A percentile compares a stretch with the other conserved stretches of the same genome.
Evolutionary conservation across 2,329 filamentous ascomycete genomes (phyloP).

Genomic region (Mycosphaerelloides madeirae): DNA sequence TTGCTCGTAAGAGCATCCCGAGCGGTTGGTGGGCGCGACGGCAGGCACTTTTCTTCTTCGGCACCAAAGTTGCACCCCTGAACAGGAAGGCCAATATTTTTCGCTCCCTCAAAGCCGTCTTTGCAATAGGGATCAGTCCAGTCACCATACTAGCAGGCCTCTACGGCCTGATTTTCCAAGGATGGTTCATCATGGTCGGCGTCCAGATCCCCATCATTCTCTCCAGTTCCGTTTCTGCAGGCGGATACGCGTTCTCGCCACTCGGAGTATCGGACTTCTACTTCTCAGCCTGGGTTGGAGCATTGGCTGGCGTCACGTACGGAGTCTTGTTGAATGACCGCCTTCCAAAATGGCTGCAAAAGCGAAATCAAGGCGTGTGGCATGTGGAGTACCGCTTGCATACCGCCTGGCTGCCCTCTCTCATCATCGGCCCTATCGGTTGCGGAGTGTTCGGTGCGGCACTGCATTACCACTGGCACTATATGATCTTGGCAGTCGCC

Average conservation of each 20-base stretch:
- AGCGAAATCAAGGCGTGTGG: slow-evolving; percentile 3
- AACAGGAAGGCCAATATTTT: slow-evolving; percentile 1
- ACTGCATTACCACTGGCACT: slow-evolving; percentile 7
- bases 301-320: slow-evolving; percentile 1
- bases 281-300: slow-evolving; percentile 5
- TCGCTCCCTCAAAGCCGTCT: background rate
- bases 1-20: background rate
- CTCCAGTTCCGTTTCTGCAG: background rate
- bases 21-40: background rate
- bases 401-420: slow-evolving; percentile 2
- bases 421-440: slow-evolving; percentile 3
- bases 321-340: slow-evolving; percentile 4
- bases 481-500: slow-evolving; percentile 5
- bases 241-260: slow-evolving; percentile 3
- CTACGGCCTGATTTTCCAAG: slow-evolving; percentile 1
- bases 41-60: background rate
- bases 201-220: slow-evolving; percentile 2
- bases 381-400: slow-evolving; percentile 3
- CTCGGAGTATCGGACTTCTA: slow-evolving; percentile 2
- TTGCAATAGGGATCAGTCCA: slow-evolving; percentile 1
- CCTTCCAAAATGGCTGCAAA: background rate
- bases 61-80: slow-evolving; percentile 1
- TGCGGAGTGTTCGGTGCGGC: slow-evolving; percentile 5
- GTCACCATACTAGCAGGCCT: slow-evolving; percentile 1
- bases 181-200: slow-evolving; percentile 5